Evolutionary conservation across 2,329 filamentous ascomycete species (phyloP).

Genomic region (Hypoxylon sp.): DNA sequence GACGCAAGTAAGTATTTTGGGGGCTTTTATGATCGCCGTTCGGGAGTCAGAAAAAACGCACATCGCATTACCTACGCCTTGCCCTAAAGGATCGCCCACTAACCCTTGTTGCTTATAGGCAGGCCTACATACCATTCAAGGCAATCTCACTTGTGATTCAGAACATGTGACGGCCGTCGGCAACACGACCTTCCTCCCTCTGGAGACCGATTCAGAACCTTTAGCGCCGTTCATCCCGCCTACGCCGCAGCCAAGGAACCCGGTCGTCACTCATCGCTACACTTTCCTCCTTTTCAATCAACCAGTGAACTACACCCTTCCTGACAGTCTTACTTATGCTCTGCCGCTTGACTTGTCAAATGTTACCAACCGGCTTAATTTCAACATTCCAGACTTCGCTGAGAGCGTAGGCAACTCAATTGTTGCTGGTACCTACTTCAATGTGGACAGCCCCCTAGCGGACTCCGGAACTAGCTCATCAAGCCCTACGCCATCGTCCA

Average conservation of each 20-base stretch:
- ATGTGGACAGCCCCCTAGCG: slow-evolving; percentile 13
- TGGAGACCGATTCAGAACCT: slow-evolving; percentile 10
- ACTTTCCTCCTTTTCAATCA: slow-evolving; percentile 16
- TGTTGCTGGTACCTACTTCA: slow-evolving; percentile 20
- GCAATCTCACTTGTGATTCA: slow-evolving; percentile 11
- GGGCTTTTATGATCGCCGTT: background rate
- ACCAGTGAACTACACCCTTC: slow-evolving; percentile 11
- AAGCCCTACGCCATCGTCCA: slow-evolving; percentile 4
- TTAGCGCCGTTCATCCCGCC: slow-evolving; percentile 13
- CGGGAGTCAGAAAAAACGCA: background rate
- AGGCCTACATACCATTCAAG: slow-evolving; percentile 20
- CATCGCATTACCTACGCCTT: background rate
- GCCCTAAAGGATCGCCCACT: background rate
- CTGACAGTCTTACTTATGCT: slow-evolving; percentile 13
- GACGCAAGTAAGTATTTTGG: slow-evolving; percentile 16
- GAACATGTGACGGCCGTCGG: slow-evolving; percentile 6
- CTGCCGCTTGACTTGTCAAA: slow-evolving; percentile 13
- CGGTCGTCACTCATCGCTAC: slow-evolving; percentile 19
- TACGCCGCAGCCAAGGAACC: slow-evolving; percentile 11
- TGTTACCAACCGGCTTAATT: slow-evolving; percentile 19
- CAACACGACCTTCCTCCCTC: slow-evolving; percentile 16
- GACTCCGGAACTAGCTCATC: background rate
- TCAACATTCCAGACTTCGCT: slow-evolving; percentile 16
- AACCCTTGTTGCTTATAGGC: slow-evolving; percentile 14
- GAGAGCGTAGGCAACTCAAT: slow-evolving; percentile 15